Evolutionary conservation across 2,329 filamentous ascomycete species (phyloP).

Genomic region (Sclerotinia sclerotiorum): DNA sequence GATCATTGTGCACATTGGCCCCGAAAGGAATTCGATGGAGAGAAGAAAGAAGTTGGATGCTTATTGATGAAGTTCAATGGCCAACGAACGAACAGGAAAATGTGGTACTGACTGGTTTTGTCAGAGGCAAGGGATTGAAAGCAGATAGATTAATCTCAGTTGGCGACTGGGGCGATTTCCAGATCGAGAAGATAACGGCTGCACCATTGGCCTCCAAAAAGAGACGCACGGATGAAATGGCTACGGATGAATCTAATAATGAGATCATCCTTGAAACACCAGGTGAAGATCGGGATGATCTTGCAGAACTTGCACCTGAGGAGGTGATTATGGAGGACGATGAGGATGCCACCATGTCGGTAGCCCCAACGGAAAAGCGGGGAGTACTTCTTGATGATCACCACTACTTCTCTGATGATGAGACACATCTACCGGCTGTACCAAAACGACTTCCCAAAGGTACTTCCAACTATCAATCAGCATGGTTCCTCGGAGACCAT

Average conservation of each 20-base stretch:
- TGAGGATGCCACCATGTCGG: slow-evolving; percentile 50
- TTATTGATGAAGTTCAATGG: slow-evolving; percentile 80
- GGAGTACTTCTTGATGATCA: slow-evolving; percentile 94
- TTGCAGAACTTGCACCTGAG: slow-evolving; percentile 83
- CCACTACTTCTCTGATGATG: slow-evolving; percentile 94
- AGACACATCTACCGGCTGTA: slow-evolving; percentile 57
- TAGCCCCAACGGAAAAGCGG: slow-evolving; percentile 60
- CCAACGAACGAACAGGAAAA: slow-evolving; percentile 58
- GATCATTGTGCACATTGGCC: slow-evolving; percentile 85
- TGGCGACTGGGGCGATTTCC: slow-evolving; percentile 91
- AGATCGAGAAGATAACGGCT: slow-evolving; percentile 83
- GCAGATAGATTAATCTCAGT: slow-evolving; percentile 87
- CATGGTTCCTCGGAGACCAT: slow-evolving; percentile 81
- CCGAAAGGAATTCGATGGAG: slow-evolving; percentile 96
- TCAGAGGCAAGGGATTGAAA: slow-evolving; percentile 84
- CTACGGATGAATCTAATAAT: slow-evolving; percentile 57
- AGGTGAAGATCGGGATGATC: slow-evolving; percentile 76
- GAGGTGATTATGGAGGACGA: slow-evolving; percentile 76
- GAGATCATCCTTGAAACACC: slow-evolving; percentile 68
- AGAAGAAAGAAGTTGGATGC: slow-evolving; percentile 93
- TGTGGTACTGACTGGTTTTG: slow-evolving; percentile 77
- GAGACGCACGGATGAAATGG: slow-evolving; percentile 66
- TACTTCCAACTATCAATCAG: slow-evolving; percentile 90
- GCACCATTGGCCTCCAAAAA: slow-evolving; percentile 65
- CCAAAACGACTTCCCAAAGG: slow-evolving; percentile 83